Evolutionary conservation across 1,284 basidiomycete species (phyloP), one percentile per base, ranked within the genome.

Genomic region (Leccinum proliferum): DNA sequence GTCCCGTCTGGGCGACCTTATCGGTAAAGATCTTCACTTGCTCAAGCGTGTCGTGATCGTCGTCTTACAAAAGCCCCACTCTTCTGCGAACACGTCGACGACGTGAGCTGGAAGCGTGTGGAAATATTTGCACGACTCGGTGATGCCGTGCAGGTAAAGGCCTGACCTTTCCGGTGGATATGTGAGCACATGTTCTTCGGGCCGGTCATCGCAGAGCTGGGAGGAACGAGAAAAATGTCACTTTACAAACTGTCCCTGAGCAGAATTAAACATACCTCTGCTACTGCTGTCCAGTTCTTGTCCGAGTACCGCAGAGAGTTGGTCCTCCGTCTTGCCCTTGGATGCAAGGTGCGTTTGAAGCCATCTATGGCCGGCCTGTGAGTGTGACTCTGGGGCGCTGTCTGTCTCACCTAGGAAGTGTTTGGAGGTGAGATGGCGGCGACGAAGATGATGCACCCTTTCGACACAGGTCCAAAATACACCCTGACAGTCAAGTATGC

Each of bases 61-160:
- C 41, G 72, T 98, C 56, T 83, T 81, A 72, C 98, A 92, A 78
- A 99, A 94, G 0, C 96, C 97, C 88, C 93, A 99, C 66, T 91
- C 84, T 1, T 82, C 76, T 0, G 97, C 96, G 69, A 98, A 97
- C 0, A 82, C 80, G 53, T 93, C 85, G 21, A 99, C 89, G 52
- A 80, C 74, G 8, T 79, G 73, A 0, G 90, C 87, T 0, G 88
- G 79, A 61, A 89, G 83, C 0, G 96, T 98, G 12, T 77, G 75
- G 75, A 99, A 97, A 4, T 79, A 78, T 12, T 84, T 86, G 1
- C 86, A 79, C 68, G 87, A 90, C 60, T 81, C 76, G 72, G 98
- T 98, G 60, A 99, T 79, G 3, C 96, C 95, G 76, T 99, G 97
- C 0, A 99, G 82, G 70, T 98, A 94, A 1, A 99, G 85, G 1